Evolutionary conservation across 2,329 filamentous ascomycete genomes (phyloP).

Genomic region (Plectosphaerella sp.): DNA sequence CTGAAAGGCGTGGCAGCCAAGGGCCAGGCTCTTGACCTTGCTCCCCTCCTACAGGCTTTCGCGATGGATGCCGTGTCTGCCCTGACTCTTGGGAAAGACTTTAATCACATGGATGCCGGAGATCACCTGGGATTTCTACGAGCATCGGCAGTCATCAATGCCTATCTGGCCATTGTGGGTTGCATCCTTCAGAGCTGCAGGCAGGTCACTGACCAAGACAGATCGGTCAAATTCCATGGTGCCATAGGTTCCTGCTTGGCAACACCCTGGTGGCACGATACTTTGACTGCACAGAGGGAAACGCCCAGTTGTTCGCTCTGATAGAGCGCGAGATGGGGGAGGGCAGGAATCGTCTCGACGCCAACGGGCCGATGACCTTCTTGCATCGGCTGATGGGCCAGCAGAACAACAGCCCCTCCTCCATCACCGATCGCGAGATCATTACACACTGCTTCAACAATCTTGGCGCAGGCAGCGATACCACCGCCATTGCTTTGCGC

Average conservation of each 20-base stretch:
- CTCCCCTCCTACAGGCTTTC: background rate
- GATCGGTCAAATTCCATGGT: background rate
- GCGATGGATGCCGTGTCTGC: background rate
- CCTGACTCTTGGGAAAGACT: background rate
- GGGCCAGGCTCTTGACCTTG: background rate
- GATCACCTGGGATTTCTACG: background rate
- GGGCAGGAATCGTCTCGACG: background rate
- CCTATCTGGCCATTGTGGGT: background rate
- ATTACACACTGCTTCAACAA: conserved; percentile 6
- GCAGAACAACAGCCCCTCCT: conserved; percentile 3
- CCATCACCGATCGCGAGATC: conserved; percentile 6
- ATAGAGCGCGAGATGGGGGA: conserved; percentile 1
- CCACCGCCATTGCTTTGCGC: conserved; percentile 5
- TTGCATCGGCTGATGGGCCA: conserved; percentile 2
- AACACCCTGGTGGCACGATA: background rate
- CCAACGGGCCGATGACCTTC: conserved; percentile 1
- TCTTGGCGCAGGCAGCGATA: conserved; percentile 5
- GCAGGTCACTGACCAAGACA: background rate
- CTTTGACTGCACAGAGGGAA: background rate
- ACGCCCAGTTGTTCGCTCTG: background rate
- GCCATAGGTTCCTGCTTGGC: background rate
- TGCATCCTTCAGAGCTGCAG: background rate
- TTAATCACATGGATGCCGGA: background rate
- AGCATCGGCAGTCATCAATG: background rate
- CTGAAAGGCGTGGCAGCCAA: background rate